Evolutionary conservation across 139 green algal genomes (phyloP).

Genomic region (Micromonas pusilla): DNA sequence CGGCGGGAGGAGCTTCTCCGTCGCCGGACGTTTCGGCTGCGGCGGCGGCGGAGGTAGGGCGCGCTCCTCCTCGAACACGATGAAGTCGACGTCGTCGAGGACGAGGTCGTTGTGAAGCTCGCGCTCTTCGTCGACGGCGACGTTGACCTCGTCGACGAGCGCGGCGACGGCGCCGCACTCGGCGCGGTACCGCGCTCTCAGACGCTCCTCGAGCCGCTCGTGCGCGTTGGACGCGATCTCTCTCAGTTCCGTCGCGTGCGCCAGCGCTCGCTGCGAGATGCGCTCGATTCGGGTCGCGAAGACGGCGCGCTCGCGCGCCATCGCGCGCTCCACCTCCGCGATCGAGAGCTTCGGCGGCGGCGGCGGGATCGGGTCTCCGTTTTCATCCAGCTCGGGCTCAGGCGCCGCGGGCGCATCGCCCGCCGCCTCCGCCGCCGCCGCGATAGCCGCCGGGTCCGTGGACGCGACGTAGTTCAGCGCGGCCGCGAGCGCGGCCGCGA

Average conservation of each 20-base stretch:
- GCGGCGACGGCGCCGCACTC: conserved; percentile 63
- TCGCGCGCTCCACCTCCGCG: not conserved
- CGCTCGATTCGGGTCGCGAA: not conserved
- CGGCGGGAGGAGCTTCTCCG: conserved; percentile 37
- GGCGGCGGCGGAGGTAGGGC: conserved; percentile 27
- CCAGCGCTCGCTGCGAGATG: not conserved
- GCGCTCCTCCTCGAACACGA: not conserved
- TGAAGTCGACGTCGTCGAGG: conserved; percentile 7
- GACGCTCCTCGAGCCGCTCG: conserved; percentile 42
- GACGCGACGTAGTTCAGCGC: not conserved
- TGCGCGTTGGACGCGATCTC: not conserved
- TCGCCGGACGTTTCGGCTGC: not conserved
- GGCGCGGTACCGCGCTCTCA: conserved; percentile 44
- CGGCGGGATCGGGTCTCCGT: too few relatives aligned
- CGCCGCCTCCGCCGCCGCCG: not conserved
- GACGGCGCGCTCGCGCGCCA: not conserved
- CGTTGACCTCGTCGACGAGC: conserved; percentile 45
- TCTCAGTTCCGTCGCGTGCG: not conserved
- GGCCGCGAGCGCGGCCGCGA: not conserved
- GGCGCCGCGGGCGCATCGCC: not conserved
- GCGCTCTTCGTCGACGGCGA: conserved; percentile 42
- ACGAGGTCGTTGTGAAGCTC: conserved; percentile 50
- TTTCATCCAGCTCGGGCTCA: not conserved
- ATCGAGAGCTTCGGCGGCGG: too few relatives aligned
- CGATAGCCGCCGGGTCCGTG: not conserved